Percentiles rank a stretch among this genome's conserved stretches.
Conservation (phyloP, 78 protist species). For the Chrysochromulina parva region DNA sequence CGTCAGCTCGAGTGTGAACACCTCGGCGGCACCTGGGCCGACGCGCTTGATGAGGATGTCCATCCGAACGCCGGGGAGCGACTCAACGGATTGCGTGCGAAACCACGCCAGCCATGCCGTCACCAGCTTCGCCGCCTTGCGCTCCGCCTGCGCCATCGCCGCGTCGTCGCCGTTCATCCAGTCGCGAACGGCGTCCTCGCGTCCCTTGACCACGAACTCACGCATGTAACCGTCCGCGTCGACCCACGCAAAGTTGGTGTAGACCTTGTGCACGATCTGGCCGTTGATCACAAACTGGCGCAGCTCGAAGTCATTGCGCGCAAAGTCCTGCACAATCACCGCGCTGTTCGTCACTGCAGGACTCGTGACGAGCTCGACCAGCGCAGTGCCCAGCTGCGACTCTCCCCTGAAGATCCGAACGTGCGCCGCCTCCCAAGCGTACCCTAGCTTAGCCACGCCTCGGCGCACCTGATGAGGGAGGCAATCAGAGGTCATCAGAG, state of each 20-base stretch:
- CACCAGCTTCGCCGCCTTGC: neutral
- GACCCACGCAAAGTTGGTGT: constrained; percentile 14
- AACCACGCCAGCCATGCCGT: constrained; percentile 13
- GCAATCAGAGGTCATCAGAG: too few relatives aligned
- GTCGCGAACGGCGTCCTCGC: neutral
- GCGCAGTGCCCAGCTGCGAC: neutral
- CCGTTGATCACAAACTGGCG: constrained; percentile 10
- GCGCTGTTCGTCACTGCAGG: neutral
- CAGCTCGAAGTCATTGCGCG: neutral
- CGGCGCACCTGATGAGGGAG: too few relatives aligned
- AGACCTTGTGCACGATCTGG: neutral
- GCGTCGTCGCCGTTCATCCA: neutral
- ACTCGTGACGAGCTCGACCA: neutral
- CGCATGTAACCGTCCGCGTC: neutral
- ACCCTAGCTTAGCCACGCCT: too few relatives aligned
- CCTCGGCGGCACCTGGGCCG: neutral
- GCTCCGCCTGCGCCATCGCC: constrained; percentile 27
- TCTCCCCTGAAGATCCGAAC: neutral
- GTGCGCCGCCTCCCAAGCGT: neutral
- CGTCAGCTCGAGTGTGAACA: constrained; percentile 34
- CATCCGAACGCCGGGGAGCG: neutral
- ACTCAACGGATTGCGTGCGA: neutral
- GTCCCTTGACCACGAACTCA: neutral
- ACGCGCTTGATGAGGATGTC: constrained; percentile 3
- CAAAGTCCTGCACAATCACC: constrained; percentile 16